Base-by-base conservation (phyloP, 2,329 filamentous ascomycete species). In the Tothia fuscella region DNA sequence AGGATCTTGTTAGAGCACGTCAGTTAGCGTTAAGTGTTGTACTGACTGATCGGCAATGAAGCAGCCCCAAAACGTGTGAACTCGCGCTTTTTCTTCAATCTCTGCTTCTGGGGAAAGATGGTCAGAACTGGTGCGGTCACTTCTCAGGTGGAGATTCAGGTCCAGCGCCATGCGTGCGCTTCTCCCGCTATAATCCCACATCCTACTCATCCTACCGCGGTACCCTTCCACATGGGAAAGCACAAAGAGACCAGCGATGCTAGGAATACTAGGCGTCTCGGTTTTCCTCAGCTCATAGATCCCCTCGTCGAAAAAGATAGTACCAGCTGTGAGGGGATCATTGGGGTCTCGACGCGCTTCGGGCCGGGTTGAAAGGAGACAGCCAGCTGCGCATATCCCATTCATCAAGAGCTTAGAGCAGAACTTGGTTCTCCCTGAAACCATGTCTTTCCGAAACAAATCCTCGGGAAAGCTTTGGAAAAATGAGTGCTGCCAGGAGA, bases 141-240 rank as follows among this genome's bases (percentile, higher is more conserved):
- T 54, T 37, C 55, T 53, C 19, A 74, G 64, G 53, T 85, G 79
- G 34, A 85, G 57, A 1, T 79, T 78, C 66, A 84, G 76, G 54
- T 84, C 82, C 28, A 85, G 66, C 22, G 79, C 80, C 47, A 86
- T 70, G 3, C 79, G 72, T 44, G 85, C 75, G 51, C 79, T 83
- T 55, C 83, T 76, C 1, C 81, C 80, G 2, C 78, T 75, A 48
- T 82, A 80, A 44, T 75, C 80, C 67, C 80, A 84, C 38, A 80
- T 82, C 48, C 80, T 76, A 22, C 78, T 82, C 51, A 85, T 78
- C 25, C 80, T 69, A 1, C 80, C 80, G 48, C 76, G 78, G 52
- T 80, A 84, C 3, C 78, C 79, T 60, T 87, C 80, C 31, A 81
- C 66, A 48, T 85, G 76, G 5, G 78, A 79, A 79, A 88, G 82